Base-by-base conservation (phyloP, 768 basidiomycete genomes). In the Tricholoma bakamatsutake region DNA sequence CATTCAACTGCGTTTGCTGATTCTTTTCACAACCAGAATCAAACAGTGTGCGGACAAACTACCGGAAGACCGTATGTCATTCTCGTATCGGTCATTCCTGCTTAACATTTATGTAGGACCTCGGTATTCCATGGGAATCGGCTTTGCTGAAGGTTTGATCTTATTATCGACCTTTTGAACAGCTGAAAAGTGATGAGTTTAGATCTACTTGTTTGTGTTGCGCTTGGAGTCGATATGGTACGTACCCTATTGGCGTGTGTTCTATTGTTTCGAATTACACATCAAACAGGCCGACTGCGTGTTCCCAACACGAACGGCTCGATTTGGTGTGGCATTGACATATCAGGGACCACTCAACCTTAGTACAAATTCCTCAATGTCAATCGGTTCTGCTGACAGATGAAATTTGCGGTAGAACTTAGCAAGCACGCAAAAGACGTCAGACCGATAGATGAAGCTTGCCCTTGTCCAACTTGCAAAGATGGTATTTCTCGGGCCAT, bases 221-320 rank as follows among this genome's bases (percentile, higher is more conserved):
- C 93, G 4, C 75, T 96, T n/a, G 93, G 93, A 12, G 80, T 95
- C 30, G 93, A 96, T 64, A 95, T 96, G 91, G 92, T 89, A 59
- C 30, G 73, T 31, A 5, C 18, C 27, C 40, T 24, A n/a, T 58
- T 18, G n/a, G 17, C 28, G 39, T 45, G 13, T 31, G n/a, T 18
- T 51, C 24, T 45, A 39, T 11, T 17, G 49, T 39, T 34, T 31
- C 17, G 24, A 8, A 21, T 58, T 6, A 58, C 47, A 9, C 49
- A 18, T 24, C 53, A 17, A 52, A 9, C 57, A 91, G 90, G 92
- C 92, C 0, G 93, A 96, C 66, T 96, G 93, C 59, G 93, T 96
- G 10, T 95, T 93, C 63, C 93, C 93, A 31, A 96, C 93, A 1
- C 81, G 93, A 56, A 95, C 93, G 0, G 93, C 93, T 35, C 81